Percentiles rank a stretch among this genome's conserved stretches.
phyloP scores from a whole-genome alignment of 352 stramenopile species.

The Phytophthora tentaculata region DNA sequence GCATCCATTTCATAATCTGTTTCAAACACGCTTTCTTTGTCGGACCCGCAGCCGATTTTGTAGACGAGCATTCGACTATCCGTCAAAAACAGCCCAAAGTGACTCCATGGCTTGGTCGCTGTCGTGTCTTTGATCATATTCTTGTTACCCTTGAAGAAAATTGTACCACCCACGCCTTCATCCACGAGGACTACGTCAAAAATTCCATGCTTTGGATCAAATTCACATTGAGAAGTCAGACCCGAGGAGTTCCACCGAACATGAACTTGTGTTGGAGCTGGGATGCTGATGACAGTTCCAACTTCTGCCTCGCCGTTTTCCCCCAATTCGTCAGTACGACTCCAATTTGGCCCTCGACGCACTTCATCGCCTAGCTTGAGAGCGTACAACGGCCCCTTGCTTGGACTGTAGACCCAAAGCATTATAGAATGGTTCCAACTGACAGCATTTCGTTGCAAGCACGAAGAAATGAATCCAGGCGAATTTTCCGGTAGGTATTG shows the following conservation, averaged over 20 bases:
- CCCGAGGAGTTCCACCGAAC: conserved; percentile 54
- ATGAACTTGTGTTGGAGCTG: conserved; percentile 46
- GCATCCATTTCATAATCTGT: conserved; percentile 68
- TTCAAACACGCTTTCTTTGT: conserved; percentile 70
- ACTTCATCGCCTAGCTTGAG: conserved; percentile 77
- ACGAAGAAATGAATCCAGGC: conserved; percentile 48
- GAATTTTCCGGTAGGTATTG: conserved; percentile 51
- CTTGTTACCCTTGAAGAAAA: conserved; percentile 79
- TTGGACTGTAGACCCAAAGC: conserved; percentile 72
- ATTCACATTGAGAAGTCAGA: conserved; percentile 47
- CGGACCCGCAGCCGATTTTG: conserved; percentile 56
- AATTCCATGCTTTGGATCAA: conserved; percentile 55
- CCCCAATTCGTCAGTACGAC: conserved; percentile 26
- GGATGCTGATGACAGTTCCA: conserved; percentile 59
- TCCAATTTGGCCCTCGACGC: conserved; percentile 61
- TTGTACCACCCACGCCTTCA: conserved; percentile 60
- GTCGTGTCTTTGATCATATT: conserved; percentile 58
- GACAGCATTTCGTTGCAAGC: conserved; percentile 37
- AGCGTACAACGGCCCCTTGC: conserved; percentile 49
- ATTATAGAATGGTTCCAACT: conserved; percentile 82
- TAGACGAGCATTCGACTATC: conserved; percentile 74
- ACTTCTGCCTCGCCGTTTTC: conserved; percentile 21
- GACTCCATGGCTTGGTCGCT: conserved; percentile 64
- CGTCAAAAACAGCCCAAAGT: conserved; percentile 73
- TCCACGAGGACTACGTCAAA: conserved; percentile 64